Conservation (phyloP, 371 early-diverging fungal genomes). For the Capillidium rhysosporum region DNA sequence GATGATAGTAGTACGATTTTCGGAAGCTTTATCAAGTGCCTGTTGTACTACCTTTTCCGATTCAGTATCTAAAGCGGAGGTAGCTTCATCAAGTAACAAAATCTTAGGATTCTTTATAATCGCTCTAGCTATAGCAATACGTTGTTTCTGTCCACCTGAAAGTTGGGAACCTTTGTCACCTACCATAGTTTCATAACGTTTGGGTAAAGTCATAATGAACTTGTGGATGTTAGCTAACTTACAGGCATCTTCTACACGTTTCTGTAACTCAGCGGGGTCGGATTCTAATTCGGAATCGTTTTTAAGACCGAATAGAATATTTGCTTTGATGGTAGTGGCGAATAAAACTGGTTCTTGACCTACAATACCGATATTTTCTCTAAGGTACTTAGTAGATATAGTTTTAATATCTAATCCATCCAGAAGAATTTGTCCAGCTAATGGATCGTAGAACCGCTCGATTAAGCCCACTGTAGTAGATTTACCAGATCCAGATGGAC, state of each 20-base stretch:
- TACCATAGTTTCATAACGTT: constrained; percentile 47
- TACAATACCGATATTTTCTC: constrained; percentile 40
- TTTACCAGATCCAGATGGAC: constrained; percentile 70
- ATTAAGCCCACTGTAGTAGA: constrained; percentile 68
- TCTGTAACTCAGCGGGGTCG: constrained; percentile 35
- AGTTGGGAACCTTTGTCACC: constrained; percentile 35
- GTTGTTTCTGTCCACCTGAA: constrained; percentile 25
- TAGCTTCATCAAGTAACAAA: constrained; percentile 65
- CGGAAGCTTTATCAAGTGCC: constrained; percentile 39
- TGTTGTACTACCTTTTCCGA: constrained; percentile 49
- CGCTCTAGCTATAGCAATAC: constrained; percentile 33
- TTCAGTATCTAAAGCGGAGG: constrained; percentile 40
- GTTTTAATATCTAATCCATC: constrained; percentile 33
- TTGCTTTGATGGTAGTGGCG: constrained; percentile 55
- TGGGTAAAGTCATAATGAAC: constrained; percentile 37
- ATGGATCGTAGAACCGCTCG: constrained; percentile 63
- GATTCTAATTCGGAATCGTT: constrained; percentile 28
- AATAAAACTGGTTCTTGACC: constrained; percentile 72
- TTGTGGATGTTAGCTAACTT: constrained; percentile 53
- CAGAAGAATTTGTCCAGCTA: constrained; percentile 13
- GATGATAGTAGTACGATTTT: constrained; percentile 46
- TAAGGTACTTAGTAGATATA: constrained; percentile 26
- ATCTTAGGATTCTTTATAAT: constrained; percentile 35
- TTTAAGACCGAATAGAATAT: constrained; percentile 36
- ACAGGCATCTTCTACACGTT: constrained; percentile 34